Percentiles rank a stretch among this genome's conserved stretches.
Conservation (phyloP, 129 eudicot species). For the Artemisia tridentata region DNA sequence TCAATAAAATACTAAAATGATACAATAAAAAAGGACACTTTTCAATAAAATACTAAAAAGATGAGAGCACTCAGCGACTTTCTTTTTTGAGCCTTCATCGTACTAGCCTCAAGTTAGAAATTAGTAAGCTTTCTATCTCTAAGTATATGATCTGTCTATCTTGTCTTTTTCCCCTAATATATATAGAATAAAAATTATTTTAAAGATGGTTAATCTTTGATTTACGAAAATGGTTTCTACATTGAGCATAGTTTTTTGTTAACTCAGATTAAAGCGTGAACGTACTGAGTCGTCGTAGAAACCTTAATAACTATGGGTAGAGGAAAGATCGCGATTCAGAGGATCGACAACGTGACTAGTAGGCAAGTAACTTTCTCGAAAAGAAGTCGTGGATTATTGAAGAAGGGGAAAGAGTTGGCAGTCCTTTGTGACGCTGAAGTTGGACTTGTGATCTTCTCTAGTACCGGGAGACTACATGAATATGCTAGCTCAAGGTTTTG, state of each 20-base stretch:
- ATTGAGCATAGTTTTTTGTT: background rate
- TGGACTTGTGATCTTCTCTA: slow-evolving; percentile 29
- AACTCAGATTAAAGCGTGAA: background rate
- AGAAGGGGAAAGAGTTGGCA: slow-evolving; percentile 30
- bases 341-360: slow-evolving; percentile 26
- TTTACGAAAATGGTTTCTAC: background rate
- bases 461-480: slow-evolving; percentile 30
- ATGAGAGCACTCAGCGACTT: background rate
- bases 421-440: slow-evolving; percentile 30
- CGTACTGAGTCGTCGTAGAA: background rate
- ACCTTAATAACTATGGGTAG: slow-evolving; percentile 26
- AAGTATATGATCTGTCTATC: background rate
- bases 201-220: background rate
- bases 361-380: slow-evolving; percentile 32
- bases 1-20: background rate
- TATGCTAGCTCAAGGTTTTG: slow-evolving; percentile 27
- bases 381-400: slow-evolving; percentile 23
- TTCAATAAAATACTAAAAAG: background rate
- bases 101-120: slow-evolving; percentile 3
- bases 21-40: no score
- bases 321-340: slow-evolving; percentile 23
- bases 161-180: background rate
- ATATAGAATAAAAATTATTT: background rate
- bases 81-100: slow-evolving; percentile 1
- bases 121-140: slow-evolving; percentile 16